Percentiles rank a stretch among this genome's conserved stretches.
phyloP scores from a whole-genome alignment of 1,284 basidiomycete genomes.

The Marasmius tenuissimus region DNA sequence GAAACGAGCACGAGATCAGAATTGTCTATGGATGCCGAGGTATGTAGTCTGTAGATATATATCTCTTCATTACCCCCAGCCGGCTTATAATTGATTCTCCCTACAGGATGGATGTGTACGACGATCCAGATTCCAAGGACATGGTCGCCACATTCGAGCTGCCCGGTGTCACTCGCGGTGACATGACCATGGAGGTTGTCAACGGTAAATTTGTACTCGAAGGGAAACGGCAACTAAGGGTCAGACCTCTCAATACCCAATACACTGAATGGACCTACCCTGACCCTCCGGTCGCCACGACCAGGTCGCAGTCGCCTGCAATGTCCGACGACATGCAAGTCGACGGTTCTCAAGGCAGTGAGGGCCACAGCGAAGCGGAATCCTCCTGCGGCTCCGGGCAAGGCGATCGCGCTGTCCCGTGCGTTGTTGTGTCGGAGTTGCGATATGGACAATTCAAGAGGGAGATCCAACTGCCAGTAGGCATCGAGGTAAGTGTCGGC shows the following conservation, averaged over 20 bases:
- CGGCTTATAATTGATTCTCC: not conserved
- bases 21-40: constrained; percentile 27
- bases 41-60: constrained; percentile 15
- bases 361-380: too few relatives aligned
- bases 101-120: constrained; percentile 52
- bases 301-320: constrained; percentile 17
- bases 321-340: constrained; percentile 6
- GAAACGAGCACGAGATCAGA: not conserved
- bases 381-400: not conserved
- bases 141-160: constrained; percentile 53
- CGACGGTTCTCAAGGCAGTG: not conserved
- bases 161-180: constrained; percentile 51
- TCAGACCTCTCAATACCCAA: not conserved
- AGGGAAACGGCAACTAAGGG: constrained; percentile 39
- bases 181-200: constrained; percentile 44
- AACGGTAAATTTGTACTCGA: constrained; percentile 42
- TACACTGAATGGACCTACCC: constrained; percentile 9
- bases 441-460: constrained; percentile 54
- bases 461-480: constrained; percentile 41
- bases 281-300: constrained; percentile 11
- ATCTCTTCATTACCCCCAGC: not conserved
- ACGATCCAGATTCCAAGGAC: constrained; percentile 40
- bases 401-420: constrained; percentile 2
- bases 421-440: constrained; percentile 38
- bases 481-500: constrained; percentile 42